These are phyloP conservation scores for Pichia cephalocereana DNA, from an alignment of 805 yeast genomes.

Conservation along the genomic window DNA sequence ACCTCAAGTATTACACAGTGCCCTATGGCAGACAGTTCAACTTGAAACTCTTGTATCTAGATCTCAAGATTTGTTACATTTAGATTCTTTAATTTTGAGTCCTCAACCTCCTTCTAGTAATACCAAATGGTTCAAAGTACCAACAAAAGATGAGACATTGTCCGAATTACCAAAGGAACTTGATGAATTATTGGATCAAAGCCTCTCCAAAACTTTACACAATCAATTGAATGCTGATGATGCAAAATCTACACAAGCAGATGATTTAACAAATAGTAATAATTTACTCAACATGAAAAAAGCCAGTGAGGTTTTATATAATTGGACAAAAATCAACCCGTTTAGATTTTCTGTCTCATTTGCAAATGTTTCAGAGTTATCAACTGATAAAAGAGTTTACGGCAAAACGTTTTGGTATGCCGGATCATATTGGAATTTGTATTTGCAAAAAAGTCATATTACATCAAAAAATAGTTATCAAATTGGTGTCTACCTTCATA, in stretches of 20 bases:
- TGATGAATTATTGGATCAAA: conserved; percentile 11
- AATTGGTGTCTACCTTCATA: conserved; percentile 47
- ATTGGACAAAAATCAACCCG: conserved; percentile 41
- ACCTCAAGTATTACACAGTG: conserved; percentile 32
- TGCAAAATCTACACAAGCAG: conserved; percentile 21
- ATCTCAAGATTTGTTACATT: conserved; percentile 19
- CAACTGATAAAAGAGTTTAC: conserved; percentile 39
- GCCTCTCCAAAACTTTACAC: conserved; percentile 2
- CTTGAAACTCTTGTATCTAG: conserved; percentile 32
- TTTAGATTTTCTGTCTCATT: conserved; percentile 46
- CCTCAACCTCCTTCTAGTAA: conserved; percentile 21
- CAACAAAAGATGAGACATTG: conserved; percentile 38
- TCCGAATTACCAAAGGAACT: conserved; percentile 35
- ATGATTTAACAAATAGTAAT: conserved; percentile 2
- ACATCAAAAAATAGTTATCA: conserved; percentile 35
- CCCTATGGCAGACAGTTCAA: conserved; percentile 40
- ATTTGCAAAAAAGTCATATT: conserved; percentile 37
- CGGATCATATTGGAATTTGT: conserved; percentile 53
- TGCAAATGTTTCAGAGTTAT: conserved; percentile 35
- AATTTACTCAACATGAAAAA: background rate
- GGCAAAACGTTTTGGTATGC: conserved; percentile 49
- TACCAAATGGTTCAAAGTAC: conserved; percentile 31
- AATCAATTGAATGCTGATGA: conserved; percentile 9
- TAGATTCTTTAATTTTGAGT: conserved; percentile 22
- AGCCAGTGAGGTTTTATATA: conserved; percentile 17